phyloP scores from a whole-genome alignment of 2,329 filamentous ascomycete species.

The Calonectria naviculata region DNA sequence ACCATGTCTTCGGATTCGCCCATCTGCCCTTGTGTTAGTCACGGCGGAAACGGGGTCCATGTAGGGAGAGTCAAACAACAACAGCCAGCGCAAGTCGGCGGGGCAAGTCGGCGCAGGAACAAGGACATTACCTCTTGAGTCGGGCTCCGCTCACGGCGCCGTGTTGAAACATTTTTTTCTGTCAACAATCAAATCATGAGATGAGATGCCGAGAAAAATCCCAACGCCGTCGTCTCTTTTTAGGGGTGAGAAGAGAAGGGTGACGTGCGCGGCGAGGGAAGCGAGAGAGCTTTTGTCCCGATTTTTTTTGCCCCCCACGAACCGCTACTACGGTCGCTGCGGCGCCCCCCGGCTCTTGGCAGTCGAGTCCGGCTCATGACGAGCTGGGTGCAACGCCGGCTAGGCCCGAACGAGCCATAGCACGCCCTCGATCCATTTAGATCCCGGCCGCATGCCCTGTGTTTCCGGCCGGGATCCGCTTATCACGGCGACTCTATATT shows the following conservation, averaged over 20 bases:
- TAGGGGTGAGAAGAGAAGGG: background rate
- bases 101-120: background rate
- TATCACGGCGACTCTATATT: background rate
- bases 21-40: conserved; percentile 7
- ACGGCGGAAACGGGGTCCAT: background rate
- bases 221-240: background rate
- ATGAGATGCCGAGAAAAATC: background rate
- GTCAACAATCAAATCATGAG: background rate
- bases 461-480: background rate
- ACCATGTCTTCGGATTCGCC: conserved; percentile 14
- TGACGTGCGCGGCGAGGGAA: background rate
- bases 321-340: background rate
- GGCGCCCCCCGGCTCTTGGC: background rate
- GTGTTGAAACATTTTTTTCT: conserved; percentile 8
- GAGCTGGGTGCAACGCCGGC: background rate
- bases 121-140: conserved; percentile 1
- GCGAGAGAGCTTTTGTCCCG: background rate
- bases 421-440: background rate
- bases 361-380: background rate
- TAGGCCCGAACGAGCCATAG: background rate
- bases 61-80: background rate
- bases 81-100: too few relatives aligned
- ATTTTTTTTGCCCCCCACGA: conserved; percentile 4
- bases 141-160: background rate
- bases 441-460: background rate